phyloP scores from a whole-genome alignment of 768 basidiomycete species.

The Galerina marginata region DNA sequence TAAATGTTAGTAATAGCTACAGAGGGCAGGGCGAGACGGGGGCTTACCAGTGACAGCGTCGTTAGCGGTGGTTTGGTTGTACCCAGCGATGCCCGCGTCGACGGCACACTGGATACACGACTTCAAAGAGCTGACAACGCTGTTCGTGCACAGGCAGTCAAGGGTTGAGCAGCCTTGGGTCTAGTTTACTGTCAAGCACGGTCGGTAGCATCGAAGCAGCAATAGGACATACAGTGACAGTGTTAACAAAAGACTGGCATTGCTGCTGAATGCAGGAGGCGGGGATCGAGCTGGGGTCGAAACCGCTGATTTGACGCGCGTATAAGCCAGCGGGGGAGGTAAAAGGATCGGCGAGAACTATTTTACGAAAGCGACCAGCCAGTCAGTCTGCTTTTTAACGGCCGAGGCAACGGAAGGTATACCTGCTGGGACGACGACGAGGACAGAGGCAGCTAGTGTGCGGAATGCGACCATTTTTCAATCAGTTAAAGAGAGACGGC shows the following conservation, averaged over 20 bases:
- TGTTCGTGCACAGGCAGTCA: conserved; percentile 21
- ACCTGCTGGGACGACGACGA: conserved; percentile 5
- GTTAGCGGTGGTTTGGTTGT: conserved; percentile 18
- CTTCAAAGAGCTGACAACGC: conserved; percentile 10
- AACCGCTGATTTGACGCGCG: conserved; percentile 16
- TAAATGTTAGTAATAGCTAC: not conserved
- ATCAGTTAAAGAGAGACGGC: too few species aligned
- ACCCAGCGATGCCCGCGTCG: not conserved
- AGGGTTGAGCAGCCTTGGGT: conserved; percentile 11
- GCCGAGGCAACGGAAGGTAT: not conserved
- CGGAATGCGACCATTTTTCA: conserved; percentile 10
- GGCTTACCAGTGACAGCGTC: conserved; percentile 13
- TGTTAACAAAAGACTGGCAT: conserved; percentile 10
- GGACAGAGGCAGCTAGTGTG: not conserved
- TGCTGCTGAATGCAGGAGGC: conserved; percentile 9
- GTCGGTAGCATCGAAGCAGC: not conserved
- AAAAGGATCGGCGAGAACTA: not conserved
- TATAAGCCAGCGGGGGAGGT: not conserved
- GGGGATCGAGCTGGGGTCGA: conserved; percentile 17
- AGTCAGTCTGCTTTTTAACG: not conserved
- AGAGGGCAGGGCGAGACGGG: not conserved
- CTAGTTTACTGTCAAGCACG: not conserved
- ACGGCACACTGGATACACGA: conserved; percentile 19
- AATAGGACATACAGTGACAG: conserved; percentile 1
- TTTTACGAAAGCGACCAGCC: too few species aligned